Evolutionary conservation across 768 basidiomycete species (phyloP), one percentile per base, ranked within the genome.

Genomic region (Lentinula aciculospora): DNA sequence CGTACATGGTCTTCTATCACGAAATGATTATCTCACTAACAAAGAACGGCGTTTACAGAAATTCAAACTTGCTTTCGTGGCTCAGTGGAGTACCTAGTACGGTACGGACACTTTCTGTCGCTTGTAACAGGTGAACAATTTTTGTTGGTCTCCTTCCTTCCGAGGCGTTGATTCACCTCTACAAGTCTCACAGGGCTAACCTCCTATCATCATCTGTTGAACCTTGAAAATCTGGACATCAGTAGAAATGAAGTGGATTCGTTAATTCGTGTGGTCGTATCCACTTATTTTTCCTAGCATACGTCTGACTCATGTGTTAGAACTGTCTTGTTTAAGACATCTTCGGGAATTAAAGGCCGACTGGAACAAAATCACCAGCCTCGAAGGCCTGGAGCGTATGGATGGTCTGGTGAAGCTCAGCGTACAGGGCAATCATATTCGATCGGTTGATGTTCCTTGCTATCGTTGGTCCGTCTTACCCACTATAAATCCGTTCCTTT

Each of bases 301-400:
- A n/a, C 32, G n/a, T 29, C 28, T 54, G 40, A 32, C 58, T 57
- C 50, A 19, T 3, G 48, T 58, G 62, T 31, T 67, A 97, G 94
- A 97, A 69, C 76, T 98, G 28, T 80, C 82, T 60, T 92, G 89
- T 68, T 80, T 98, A 56, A 80, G 83, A 60, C 92, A 92, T 68
- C 75, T 98, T 56, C 83, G 92, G 34, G 94, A 98, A 68, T 82
- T 99, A 55, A 88, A 83, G 57, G 89, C 90, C n/a, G 93, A 98
- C 67, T 81, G 83, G 53, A 98, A 98, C 73, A 78, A 76, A 67
- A 87, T 99, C 62, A 72, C 69, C 17, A 84, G 79, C 66, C 64
- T 92, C 15, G 85, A 88, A 40, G 94, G 94, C 1, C 74, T 99
- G 45, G 81, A 89, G 67, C 77, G 76, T 59, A 81, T 98, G 76